Percentiles rank a stretch among this genome's conserved stretches.
phyloP scores from a whole-genome alignment of 306 rosid genomes.

The Ormosia semicastrata region DNA sequence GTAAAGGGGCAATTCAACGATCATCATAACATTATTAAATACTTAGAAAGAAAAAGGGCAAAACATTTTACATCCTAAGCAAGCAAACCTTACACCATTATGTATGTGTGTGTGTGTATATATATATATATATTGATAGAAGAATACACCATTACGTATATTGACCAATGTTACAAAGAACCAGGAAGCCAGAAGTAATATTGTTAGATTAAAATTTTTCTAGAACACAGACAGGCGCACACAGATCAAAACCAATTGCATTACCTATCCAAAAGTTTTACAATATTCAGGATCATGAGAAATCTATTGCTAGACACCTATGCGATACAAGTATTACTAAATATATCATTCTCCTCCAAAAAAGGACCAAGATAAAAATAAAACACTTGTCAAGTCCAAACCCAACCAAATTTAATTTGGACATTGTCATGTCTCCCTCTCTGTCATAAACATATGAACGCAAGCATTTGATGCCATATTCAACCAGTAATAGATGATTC shows the following conservation, averaged over 20 bases:
- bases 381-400: neutral
- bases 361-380: neutral
- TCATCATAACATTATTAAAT: neutral
- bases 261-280: constrained; percentile 2
- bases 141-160: neutral
- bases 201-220: neutral
- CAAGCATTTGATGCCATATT: constrained; percentile 14
- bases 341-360: constrained; percentile 1
- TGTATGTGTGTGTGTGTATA: neutral
- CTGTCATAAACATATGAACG: neutral
- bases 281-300: constrained; percentile 18
- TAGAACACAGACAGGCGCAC: neutral
- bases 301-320: constrained; percentile 7
- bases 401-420: constrained; percentile 6
- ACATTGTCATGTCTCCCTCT: constrained; percentile 5
- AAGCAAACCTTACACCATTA: neutral
- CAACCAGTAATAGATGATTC: constrained; percentile 26
- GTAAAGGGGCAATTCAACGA: neutral
- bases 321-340: constrained; percentile 22
- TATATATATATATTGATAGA: no score
- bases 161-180: neutral
- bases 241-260: constrained; percentile 6
- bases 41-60: neutral
- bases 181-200: neutral
- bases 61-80: neutral